Conservation (phyloP, 108 stramenopile genomes). For the Nitzschia palea region DNA sequence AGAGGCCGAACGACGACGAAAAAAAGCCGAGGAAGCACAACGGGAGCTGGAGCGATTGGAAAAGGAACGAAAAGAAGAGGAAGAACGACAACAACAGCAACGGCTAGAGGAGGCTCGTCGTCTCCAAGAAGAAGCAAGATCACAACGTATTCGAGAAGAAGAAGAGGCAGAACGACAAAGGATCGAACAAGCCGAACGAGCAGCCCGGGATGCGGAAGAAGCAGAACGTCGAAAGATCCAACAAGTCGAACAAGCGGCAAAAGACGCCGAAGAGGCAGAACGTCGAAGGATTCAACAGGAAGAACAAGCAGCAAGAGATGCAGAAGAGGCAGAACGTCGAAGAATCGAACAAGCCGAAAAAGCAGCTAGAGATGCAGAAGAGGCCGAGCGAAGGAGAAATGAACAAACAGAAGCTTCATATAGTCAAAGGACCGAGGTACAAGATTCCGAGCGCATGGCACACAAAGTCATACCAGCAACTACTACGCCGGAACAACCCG, state of each 20-base stretch:
- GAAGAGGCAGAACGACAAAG: neutral
- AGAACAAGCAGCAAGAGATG: slow-evolving; percentile 8
- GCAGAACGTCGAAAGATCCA: neutral
- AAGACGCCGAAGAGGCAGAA: slow-evolving; percentile 9
- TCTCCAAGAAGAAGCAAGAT: slow-evolving; percentile 4
- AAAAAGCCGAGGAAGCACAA: slow-evolving; percentile 4
- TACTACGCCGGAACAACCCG: no score
- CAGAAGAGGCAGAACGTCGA: slow-evolving; percentile 1
- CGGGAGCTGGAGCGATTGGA: neutral
- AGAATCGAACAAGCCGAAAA: neutral
- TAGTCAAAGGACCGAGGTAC: neutral
- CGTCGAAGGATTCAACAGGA: neutral
- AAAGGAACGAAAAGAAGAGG: slow-evolving; percentile 13
- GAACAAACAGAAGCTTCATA: slow-evolving; percentile 5
- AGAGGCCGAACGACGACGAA: slow-evolving; percentile 8
- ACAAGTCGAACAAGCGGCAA: neutral
- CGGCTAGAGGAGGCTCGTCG: neutral
- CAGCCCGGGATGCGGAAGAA: slow-evolving; percentile 3
- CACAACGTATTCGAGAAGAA: neutral
- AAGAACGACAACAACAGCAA: neutral
- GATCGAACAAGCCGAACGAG: neutral
- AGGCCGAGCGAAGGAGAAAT: neutral
- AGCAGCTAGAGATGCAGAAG: neutral
- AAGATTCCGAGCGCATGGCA: slow-evolving; percentile 1
- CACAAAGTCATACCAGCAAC: no score